A percentile compares a stretch with the other conserved stretches of the same genome.
Conservation (phyloP, 495 filamentous ascomycete genomes). For the Jackrogersella minutella region DNA sequence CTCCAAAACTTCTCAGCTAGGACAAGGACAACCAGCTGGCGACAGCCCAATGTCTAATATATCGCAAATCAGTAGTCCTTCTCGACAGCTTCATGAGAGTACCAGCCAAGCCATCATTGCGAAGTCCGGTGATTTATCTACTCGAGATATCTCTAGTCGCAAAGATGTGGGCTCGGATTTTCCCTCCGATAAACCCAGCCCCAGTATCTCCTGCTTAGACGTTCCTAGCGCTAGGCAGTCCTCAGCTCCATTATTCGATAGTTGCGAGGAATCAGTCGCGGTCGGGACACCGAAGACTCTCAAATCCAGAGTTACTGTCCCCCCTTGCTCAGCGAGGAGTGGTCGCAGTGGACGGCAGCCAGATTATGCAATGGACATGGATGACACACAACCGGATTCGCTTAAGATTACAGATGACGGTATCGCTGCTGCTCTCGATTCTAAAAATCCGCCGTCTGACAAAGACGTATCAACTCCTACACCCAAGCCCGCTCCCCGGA, state of each 20-base stretch:
- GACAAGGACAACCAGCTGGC: conserved; percentile 20
- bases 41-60: conserved; percentile 21
- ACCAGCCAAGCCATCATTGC: conserved; percentile 29
- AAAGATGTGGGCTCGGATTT: not conserved
- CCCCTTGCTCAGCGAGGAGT: conserved; percentile 47
- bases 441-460: conserved; percentile 9
- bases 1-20: conserved; percentile 16
- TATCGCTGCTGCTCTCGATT: not conserved
- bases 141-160: conserved; percentile 1
- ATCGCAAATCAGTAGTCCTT: conserved; percentile 42
- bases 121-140: not conserved
- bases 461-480: conserved; percentile 21
- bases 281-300: conserved; percentile 35
- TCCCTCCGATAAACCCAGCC: not conserved
- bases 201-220: conserved; percentile 11
- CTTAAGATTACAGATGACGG: conserved; percentile 35
- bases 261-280: conserved; percentile 28
- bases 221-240: conserved; percentile 19
- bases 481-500: conserved; percentile 13
- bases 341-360: conserved; percentile 51
- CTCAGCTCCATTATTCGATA: conserved; percentile 25
- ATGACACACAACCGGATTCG: conserved; percentile 38
- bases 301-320: conserved; percentile 16
- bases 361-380: conserved; percentile 45
- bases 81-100: conserved; percentile 42